These are phyloP conservation scores for Penicillium sp. DNA, from an alignment of 2,329 filamentous ascomycete species.

Conservation along the genomic window DNA sequence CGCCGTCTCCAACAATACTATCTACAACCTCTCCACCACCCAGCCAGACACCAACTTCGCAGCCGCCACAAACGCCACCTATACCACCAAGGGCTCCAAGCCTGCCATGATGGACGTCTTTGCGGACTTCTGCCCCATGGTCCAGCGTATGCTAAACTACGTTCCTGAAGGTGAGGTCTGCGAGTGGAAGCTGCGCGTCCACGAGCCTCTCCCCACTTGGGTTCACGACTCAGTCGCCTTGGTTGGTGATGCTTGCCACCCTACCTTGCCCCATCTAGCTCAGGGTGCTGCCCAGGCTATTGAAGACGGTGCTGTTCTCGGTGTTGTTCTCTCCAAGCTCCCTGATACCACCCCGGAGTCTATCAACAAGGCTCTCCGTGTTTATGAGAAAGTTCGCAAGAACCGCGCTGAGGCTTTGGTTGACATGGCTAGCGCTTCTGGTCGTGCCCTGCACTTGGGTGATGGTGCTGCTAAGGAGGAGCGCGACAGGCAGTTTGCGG, in stretches of 20 bases:
- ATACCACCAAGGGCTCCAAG: conserved; percentile 63
- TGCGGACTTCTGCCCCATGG: conserved; percentile 60
- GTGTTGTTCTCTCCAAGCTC: conserved; percentile 51
- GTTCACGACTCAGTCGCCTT: conserved; percentile 54
- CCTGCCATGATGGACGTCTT: conserved; percentile 61
- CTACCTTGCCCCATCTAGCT: conserved; percentile 63
- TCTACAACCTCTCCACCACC: conserved; percentile 66
- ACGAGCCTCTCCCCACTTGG: conserved; percentile 64
- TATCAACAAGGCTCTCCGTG: conserved; percentile 54
- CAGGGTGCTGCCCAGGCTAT: conserved; percentile 67
- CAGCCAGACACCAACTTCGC: conserved; percentile 63
- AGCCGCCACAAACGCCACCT: conserved; percentile 58
- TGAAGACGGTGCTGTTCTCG: conserved; percentile 61
- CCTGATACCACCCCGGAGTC: conserved; percentile 48
- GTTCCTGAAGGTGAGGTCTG: conserved; percentile 65
- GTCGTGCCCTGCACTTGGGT: conserved; percentile 56
- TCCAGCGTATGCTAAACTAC: conserved; percentile 60
- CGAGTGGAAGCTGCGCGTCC: conserved; percentile 65
- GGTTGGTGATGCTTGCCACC: conserved; percentile 62
- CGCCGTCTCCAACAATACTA: conserved; percentile 60
- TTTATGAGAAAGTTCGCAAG: conserved; percentile 59
- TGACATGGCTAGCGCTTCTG: conserved; percentile 56
- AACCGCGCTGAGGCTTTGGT: conserved; percentile 58
- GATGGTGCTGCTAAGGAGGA: conserved; percentile 60
- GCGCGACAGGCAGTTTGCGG: conserved; percentile 57